phyloP scores from a whole-genome alignment of 768 basidiomycete species.

The Boletus barrowsii region DNA sequence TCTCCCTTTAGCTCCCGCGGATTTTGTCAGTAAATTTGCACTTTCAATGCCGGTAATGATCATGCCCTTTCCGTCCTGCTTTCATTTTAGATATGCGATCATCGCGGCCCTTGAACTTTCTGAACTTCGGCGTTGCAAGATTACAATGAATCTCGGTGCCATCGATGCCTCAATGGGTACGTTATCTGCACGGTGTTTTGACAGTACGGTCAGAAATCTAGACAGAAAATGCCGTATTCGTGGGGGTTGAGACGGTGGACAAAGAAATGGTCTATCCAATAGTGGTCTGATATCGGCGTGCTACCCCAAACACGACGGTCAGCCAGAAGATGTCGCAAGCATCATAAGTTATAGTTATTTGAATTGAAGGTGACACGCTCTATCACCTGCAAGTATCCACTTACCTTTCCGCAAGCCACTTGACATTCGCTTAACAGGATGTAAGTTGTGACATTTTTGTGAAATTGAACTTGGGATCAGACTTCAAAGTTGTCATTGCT shows the following conservation, averaged over 20 bases:
- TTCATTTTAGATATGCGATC: background rate
- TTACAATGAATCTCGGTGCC: slow-evolving; percentile 40
- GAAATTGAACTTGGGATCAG: background rate
- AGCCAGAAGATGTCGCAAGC: slow-evolving; percentile 35
- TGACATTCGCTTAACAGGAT: slow-evolving; percentile 9
- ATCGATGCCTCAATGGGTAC: slow-evolving; percentile 32
- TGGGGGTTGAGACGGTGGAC: background rate
- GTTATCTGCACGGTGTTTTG: background rate
- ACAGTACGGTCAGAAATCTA: background rate
- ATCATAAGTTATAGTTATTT: slow-evolving; percentile 36
- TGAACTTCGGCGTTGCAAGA: slow-evolving; percentile 34
- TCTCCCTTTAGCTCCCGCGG: slow-evolving; percentile 12
- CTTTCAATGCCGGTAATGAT: slow-evolving; percentile 31
- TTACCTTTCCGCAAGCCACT: background rate
- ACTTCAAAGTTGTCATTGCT: too few relatives aligned
- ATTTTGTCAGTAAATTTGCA: slow-evolving; percentile 40
- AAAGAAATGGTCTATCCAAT: background rate
- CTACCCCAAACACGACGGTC: slow-evolving; percentile 8
- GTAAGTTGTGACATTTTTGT: slow-evolving; percentile 8
- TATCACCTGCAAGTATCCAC: slow-evolving; percentile 30
- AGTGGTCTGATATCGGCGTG: background rate
- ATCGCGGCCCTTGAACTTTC: slow-evolving; percentile 27
- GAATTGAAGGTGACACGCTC: slow-evolving; percentile 36
- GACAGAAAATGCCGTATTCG: background rate
- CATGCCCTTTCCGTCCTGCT: background rate